These are phyloP conservation scores for Pleurotus cornucopiae DNA, from an alignment of 768 basidiomycete genomes.

Conservation along the genomic window DNA sequence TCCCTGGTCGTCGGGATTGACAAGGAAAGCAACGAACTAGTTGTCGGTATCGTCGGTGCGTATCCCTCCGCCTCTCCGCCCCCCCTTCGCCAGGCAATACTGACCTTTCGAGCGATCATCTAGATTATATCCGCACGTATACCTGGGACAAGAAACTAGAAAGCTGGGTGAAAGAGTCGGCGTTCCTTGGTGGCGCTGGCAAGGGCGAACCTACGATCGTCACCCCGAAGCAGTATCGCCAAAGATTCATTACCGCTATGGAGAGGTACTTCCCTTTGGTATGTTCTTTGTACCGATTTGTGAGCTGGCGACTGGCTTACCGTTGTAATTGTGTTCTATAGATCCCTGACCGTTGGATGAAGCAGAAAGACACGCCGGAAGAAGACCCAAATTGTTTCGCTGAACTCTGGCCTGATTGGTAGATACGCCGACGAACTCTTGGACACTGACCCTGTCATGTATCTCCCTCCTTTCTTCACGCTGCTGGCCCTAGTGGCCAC, in stretches of 20 bases:
- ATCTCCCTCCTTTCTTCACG: neutral
- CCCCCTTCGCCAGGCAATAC: conserved; percentile 6
- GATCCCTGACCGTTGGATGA: conserved; percentile 93
- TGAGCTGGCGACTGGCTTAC: neutral
- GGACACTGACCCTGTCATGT: neutral
- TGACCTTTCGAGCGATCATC: neutral
- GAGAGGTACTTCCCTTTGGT: conserved; percentile 87
- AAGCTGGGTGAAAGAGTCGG: conserved; percentile 96
- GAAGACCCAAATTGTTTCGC: conserved; percentile 58
- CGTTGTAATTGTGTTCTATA: conserved; percentile 19
- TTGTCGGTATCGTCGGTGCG: conserved; percentile 94
- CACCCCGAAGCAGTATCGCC: conserved; percentile 91
- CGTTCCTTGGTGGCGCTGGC: conserved; percentile 78
- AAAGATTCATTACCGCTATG: conserved; percentile 84
- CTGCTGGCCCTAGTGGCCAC: neutral
- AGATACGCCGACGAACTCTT: conserved; percentile 2
- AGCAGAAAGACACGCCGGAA: conserved; percentile 73
- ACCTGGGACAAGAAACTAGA: conserved; percentile 99
- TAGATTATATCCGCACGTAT: conserved; percentile 93
- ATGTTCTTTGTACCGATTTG: neutral
- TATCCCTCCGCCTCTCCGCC: conserved; percentile 6
- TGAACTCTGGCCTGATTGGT: conserved; percentile 69
- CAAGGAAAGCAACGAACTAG: conserved; percentile 81
- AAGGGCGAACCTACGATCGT: conserved; percentile 95
- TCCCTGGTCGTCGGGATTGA: conserved; percentile 95